Percentiles rank a stretch among this genome's conserved stretches.
These are phyloP conservation scores for Tolypocladium pustulatum DNA, from an alignment of 2,329 filamentous ascomycete species.

Conservation along the genomic window DNA sequence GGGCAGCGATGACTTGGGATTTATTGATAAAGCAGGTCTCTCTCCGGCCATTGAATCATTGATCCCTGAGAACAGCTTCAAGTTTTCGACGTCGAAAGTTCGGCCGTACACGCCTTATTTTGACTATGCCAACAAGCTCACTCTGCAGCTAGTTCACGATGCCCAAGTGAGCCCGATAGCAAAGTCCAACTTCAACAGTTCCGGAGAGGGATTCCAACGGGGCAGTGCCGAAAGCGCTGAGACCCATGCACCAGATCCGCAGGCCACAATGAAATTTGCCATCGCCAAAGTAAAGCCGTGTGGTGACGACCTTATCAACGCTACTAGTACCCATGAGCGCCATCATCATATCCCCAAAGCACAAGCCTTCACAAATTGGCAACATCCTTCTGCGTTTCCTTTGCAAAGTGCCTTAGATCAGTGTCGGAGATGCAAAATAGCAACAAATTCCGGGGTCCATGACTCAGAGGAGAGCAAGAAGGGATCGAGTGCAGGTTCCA, in stretches of 20 bases:
- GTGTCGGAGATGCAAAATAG: slow-evolving; percentile 1
- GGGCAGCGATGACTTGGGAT: background rate
- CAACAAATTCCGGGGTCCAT: background rate
- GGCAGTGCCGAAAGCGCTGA: background rate
- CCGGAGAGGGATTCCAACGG: background rate
- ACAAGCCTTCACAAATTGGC: background rate
- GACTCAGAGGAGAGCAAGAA: no score
- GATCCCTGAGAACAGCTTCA: background rate
- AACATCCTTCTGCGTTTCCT: slow-evolving; percentile 1
- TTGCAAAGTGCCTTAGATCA: background rate
- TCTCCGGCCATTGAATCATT: background rate
- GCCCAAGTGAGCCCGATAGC: slow-evolving; percentile 3
- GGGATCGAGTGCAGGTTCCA: background rate
- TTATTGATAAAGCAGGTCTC: background rate
- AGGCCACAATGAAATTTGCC: background rate
- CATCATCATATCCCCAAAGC: slow-evolving; percentile 8
- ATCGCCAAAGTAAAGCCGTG: slow-evolving; percentile 4
- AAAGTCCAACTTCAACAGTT: background rate
- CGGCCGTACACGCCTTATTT: background rate
- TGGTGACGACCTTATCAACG: background rate
- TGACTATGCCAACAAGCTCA: background rate
- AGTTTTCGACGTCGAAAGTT: slow-evolving; percentile 3
- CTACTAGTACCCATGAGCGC: background rate
- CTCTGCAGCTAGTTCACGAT: background rate
- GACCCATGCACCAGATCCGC: background rate